phyloP scores from a whole-genome alignment of 108 stramenopile genomes.

The Aurantiochytrium sp. region DNA sequence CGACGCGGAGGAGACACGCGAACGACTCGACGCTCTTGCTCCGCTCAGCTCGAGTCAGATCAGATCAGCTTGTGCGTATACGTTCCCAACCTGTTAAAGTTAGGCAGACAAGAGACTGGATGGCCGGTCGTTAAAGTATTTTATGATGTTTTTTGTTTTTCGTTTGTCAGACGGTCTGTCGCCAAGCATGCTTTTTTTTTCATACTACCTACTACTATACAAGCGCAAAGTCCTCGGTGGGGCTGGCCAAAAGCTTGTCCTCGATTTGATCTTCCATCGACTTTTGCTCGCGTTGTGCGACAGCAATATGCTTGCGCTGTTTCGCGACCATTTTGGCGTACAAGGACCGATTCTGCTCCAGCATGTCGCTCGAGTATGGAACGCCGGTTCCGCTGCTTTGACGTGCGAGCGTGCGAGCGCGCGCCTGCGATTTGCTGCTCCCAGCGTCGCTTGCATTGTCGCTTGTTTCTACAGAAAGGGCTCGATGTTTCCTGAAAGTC shows the following conservation, averaged over 20 bases:
- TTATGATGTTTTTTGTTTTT: no score
- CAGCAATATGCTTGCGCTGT: background rate
- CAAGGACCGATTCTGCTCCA: background rate
- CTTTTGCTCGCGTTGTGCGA: background rate
- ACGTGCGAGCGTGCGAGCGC: background rate
- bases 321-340: background rate
- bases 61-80: no score
- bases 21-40: no score
- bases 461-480: no score
- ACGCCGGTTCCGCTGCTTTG: background rate
- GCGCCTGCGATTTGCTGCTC: background rate
- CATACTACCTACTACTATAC: background rate
- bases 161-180: no score
- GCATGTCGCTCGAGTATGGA: conserved; percentile 10
- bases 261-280: background rate
- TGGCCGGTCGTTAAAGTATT: no score
- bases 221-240: conserved; percentile 7
- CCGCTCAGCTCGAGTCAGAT: no score
- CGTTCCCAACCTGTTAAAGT: no score
- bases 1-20: background rate
- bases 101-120: no score
- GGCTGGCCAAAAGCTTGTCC: conserved; percentile 1
- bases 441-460: background rate
- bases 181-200: no score
- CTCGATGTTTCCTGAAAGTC: no score